Evolutionary conservation across 768 basidiomycete species (phyloP).

Genomic region (Mycena chlorophos): DNA sequence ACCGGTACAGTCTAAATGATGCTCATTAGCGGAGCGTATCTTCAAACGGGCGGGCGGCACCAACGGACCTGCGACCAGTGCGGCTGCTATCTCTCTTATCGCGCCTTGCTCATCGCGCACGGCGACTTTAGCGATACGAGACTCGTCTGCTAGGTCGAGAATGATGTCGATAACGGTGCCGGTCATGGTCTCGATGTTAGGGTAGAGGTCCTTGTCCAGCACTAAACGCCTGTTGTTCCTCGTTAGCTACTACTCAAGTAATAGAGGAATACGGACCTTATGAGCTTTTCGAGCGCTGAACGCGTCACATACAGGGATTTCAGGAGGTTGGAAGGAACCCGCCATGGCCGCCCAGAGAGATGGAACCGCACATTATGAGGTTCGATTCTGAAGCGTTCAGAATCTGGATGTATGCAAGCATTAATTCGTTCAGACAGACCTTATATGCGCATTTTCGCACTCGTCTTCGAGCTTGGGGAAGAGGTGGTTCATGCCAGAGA

Average conservation of each 20-base stretch:
- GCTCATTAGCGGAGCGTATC: background rate
- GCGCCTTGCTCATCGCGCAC: slow-evolving; percentile 16
- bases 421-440: background rate
- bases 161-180: slow-evolving; percentile 30
- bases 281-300: slow-evolving; percentile 28
- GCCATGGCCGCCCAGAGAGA: slow-evolving; percentile 12
- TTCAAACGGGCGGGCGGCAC: background rate
- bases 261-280: slow-evolving; percentile 14
- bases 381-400: slow-evolving; percentile 6
- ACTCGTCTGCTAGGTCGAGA: slow-evolving; percentile 11
- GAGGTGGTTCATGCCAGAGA: slow-evolving; percentile 9
- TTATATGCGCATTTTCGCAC: slow-evolving; percentile 10
- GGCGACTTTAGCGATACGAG: slow-evolving; percentile 17
- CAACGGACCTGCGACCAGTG: slow-evolving; percentile 27
- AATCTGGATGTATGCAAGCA: background rate
- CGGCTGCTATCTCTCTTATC: slow-evolving; percentile 10
- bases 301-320: slow-evolving; percentile 23
- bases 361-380: slow-evolving; percentile 17
- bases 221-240: slow-evolving; percentile 23
- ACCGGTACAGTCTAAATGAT: slow-evolving; percentile 32
- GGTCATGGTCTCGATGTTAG: slow-evolving; percentile 25
- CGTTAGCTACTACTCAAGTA: background rate
- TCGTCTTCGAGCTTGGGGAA: slow-evolving; percentile 24
- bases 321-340: slow-evolving; percentile 9
- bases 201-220: slow-evolving; percentile 14